phyloP scores from a whole-genome alignment of 345 rosid genomes.

The Citrus cavaleriei region DNA sequence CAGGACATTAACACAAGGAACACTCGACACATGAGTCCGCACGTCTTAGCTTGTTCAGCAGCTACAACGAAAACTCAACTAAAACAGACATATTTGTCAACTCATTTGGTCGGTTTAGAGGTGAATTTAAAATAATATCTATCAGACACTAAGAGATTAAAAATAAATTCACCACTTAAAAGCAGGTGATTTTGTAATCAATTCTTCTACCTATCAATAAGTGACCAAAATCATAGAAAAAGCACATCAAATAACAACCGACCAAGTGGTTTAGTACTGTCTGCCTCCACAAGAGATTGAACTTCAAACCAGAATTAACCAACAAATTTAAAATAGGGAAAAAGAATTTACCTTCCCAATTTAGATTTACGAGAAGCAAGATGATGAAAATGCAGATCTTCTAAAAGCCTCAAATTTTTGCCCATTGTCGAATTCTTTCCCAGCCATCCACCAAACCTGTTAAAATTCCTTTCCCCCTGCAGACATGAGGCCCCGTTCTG shows the following conservation, averaged over 20 bases:
- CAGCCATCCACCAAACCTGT: conserved; percentile 97
- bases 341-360: conserved; percentile 62
- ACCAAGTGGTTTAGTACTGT: not conserved
- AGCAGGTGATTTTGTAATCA: not conserved
- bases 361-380: conserved; percentile 89
- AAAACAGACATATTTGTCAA: not conserved
- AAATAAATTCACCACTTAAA: not conserved
- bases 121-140: not conserved
- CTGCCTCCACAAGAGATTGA: not conserved
- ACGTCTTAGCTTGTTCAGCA: not conserved
- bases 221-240: not conserved
- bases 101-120: not conserved
- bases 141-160: not conserved
- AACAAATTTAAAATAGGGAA: not conserved
- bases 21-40: not conserved
- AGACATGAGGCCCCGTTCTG: conserved; percentile 7
- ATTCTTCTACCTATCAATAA: not conserved
- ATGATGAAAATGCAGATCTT: conserved; percentile 86
- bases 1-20: not conserved
- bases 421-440: conserved; percentile 91
- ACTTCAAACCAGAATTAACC: not conserved
- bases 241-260: not conserved
- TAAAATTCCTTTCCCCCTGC: conserved; percentile 96
- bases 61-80: not conserved
- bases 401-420: conserved; percentile 82